Evolutionary conservation across 1,139 yeast genomes (phyloP).

Genomic region (Protomyces pachydermus): DNA sequence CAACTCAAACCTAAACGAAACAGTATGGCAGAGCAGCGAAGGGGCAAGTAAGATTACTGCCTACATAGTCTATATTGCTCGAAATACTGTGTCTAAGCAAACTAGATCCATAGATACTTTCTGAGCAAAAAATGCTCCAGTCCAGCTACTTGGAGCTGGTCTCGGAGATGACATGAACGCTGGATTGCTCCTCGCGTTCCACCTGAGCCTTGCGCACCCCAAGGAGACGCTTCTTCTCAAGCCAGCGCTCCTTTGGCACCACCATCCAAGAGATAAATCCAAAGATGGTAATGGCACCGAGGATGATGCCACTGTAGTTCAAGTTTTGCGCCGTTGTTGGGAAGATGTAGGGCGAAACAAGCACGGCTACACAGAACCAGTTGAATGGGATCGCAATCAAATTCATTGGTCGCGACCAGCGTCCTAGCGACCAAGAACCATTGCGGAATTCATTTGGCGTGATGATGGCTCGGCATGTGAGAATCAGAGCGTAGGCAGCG

Average conservation of each 20-base stretch:
- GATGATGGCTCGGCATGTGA: conserved; percentile 36
- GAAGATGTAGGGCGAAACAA: conserved; percentile 61
- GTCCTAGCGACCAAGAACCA: conserved; percentile 35
- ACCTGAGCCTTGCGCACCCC: conserved; percentile 11
- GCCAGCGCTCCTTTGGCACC: conserved; percentile 36
- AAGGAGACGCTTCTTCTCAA: conserved; percentile 27
- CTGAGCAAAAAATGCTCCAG: too few relatives aligned
- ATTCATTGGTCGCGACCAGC: conserved; percentile 34
- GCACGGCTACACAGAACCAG: conserved; percentile 55
- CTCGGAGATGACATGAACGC: neutral
- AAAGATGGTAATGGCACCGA: conserved; percentile 53
- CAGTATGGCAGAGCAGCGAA: too few relatives aligned
- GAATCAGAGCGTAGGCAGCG: conserved; percentile 35
- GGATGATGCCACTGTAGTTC: conserved; percentile 68
- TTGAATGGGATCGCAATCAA: conserved; percentile 55
- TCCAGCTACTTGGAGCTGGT: too few relatives aligned
- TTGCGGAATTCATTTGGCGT: conserved; percentile 32
- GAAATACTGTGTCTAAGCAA: too few relatives aligned
- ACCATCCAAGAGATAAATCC: conserved; percentile 52
- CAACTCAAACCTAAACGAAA: too few relatives aligned
- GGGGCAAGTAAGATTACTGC: too few relatives aligned
- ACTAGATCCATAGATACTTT: too few relatives aligned
- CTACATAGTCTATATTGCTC: too few relatives aligned
- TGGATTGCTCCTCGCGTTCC: neutral
- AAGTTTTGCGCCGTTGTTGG: conserved; percentile 60